These are phyloP conservation scores for Colletotrichum sp. DNA, from an alignment of 2,329 filamentous ascomycete genomes.

Conservation along the genomic window DNA sequence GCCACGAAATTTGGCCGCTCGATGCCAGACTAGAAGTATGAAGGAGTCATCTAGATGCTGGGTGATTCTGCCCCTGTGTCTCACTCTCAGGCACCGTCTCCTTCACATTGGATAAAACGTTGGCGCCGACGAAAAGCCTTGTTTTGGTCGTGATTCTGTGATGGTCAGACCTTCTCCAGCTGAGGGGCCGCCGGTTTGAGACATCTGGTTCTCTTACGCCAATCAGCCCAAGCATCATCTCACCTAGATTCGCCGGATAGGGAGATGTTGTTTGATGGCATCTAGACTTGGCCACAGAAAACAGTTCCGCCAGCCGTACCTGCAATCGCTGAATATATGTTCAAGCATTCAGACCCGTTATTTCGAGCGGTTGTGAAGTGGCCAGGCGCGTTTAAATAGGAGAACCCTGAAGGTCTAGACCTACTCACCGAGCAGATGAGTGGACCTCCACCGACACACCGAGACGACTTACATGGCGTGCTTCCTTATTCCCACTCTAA, in stretches of 20 bases:
- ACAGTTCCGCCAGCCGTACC: background rate
- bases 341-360: background rate
- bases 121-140: background rate
- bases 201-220: background rate
- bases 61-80: background rate
- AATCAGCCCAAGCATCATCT: background rate
- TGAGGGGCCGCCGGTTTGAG: background rate
- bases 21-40: background rate
- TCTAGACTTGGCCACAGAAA: background rate
- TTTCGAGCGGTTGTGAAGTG: accelerated
- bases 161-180: background rate
- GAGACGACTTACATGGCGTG: background rate
- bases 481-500: background rate
- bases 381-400: background rate
- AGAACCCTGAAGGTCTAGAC: background rate
- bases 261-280: background rate
- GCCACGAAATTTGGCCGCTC: background rate
- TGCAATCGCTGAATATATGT: background rate
- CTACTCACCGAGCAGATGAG: background rate
- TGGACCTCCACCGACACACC: background rate
- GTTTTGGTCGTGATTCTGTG: background rate
- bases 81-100: background rate
- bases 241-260: background rate
- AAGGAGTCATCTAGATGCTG: background rate
- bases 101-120: background rate